Conservation (phyloP, 225 moss, liverwort and hornwort species). For the Takakia lepidozioides region DNA sequence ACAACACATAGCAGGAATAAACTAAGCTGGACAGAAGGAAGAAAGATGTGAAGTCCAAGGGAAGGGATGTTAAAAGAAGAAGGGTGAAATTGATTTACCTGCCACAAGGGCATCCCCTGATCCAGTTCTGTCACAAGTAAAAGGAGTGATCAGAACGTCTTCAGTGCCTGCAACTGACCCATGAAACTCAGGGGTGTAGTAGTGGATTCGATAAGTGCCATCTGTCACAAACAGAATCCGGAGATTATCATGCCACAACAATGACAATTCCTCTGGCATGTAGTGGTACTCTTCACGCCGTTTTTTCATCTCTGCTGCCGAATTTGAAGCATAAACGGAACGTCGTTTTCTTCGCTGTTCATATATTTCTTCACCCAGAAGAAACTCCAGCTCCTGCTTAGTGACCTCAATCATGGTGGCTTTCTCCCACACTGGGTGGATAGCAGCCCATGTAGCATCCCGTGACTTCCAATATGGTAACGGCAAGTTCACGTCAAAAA, state of each 20-base stretch:
- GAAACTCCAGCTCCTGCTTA: constrained; percentile 94
- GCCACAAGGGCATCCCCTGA: constrained; percentile 90
- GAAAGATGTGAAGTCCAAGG: no score
- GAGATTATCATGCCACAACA: constrained; percentile 71
- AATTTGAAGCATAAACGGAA: constrained; percentile 52
- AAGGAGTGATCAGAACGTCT: constrained; percentile 85
- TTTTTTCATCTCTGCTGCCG: constrained; percentile 64
- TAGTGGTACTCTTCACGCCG: constrained; percentile 86
- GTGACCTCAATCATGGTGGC: constrained; percentile 80
- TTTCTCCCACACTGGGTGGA: constrained; percentile 66
- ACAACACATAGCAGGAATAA: no score
- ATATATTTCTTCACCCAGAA: constrained; percentile 79
- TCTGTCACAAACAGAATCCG: constrained; percentile 81
- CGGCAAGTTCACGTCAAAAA: constrained; percentile 86
- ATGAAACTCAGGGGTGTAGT: constrained; percentile 81
- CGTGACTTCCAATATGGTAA: constrained; percentile 64
- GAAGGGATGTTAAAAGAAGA: no score
- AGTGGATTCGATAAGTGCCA: constrained; percentile 83
- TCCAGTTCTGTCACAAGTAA: constrained; percentile 89
- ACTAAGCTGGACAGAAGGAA: no score
- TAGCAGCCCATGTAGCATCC: constrained; percentile 38
- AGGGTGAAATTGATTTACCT: constrained; percentile 27
- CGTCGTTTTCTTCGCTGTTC: constrained; percentile 37
- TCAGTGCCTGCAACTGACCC: constrained; percentile 83
- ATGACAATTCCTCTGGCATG: constrained; percentile 67